Evolutionary conservation across 2,329 filamentous ascomycete species (phyloP).

Genomic region (Venturia pyrina): DNA sequence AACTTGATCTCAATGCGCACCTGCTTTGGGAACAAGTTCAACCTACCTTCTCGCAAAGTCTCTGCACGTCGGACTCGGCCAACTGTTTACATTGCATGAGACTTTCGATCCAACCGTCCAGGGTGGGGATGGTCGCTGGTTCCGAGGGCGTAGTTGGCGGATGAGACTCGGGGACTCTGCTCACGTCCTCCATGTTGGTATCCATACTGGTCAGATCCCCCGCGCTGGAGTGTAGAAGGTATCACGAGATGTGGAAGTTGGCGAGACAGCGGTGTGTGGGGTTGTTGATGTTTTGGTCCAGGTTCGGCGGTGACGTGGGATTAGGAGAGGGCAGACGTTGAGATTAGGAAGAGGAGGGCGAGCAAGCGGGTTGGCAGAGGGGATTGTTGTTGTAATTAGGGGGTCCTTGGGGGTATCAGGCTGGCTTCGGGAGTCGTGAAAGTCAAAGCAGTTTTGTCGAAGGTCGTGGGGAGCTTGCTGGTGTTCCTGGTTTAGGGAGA

Average conservation of each 20-base stretch:
- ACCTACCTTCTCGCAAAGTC: conserved; percentile 89
- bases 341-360: not conserved
- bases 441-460: not conserved
- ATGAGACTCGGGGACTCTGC: conserved; percentile 68
- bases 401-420: not conserved
- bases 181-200: conserved; percentile 98
- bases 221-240: not conserved
- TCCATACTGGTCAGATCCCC: conserved; percentile 52
- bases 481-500: not conserved
- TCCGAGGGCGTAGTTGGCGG: conserved; percentile 61
- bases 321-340: not conserved
- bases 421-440: not conserved
- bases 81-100: conserved; percentile 99
- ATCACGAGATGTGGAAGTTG: not conserved
- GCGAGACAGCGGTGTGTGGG: not conserved
- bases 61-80: conserved; percentile 85
- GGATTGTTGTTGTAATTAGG: not conserved
- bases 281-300: not conserved
- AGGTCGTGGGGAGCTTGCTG: not conserved
- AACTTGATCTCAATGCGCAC: conserved; percentile 10
- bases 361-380: not conserved
- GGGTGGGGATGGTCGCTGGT: conserved; percentile 78
- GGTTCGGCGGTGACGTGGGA: conserved; percentile 5
- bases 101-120: conserved; percentile 98
- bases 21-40: not conserved